Evolutionary conservation across 176 grass and related monocot genomes (phyloP), one percentile per base, ranked within the genome.

Genomic region (Aegilops speltoides): DNA sequence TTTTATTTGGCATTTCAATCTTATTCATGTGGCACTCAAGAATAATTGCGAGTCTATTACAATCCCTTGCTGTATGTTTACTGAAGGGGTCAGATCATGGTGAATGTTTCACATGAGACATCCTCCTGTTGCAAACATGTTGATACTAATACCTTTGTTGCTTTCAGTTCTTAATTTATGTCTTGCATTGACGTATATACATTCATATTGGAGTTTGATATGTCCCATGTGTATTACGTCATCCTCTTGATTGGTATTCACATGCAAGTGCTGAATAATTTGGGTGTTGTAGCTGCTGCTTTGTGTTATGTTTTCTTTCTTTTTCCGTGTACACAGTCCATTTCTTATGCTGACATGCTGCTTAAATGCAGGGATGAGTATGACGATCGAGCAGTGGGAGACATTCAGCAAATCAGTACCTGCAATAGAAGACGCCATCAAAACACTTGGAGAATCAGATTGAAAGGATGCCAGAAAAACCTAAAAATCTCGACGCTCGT

Each of bases 371-470:
- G 90, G 96, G 20, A 88, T 98, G 85, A 94, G 92, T 84, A 81
- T 98, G 90, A 91, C 93, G 3, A 83, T 89, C 1, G 92, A 98
- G 74, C 97, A 98, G 86, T 98, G 94, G 97, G 91, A 93, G 87
- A 88, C 86, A 40, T 96, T 98, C 65, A 71, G 76, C 16, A 82
- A 96, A 50, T 80, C 87, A 36, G 83, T 91, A 28, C 94, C 97
- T 20, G 84, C 86, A n/a, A 88, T 98, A 87, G 92, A 93, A 45
- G 88, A 94, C 69, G 97, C 97, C 50, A 93, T 98, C 52, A 91
- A 86, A 81, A 87, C 90, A 73, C 61, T 98, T 29, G 88, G 85
- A 90, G 96, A 83, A 24, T 91, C 68, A 26, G 90, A 92, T 48
- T 92, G 70, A 91, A 70, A 67, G 38, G 56, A 72, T 84, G 6